phyloP scores from a whole-genome alignment of 441 rosid species.

The Lepidium campestre region DNA sequence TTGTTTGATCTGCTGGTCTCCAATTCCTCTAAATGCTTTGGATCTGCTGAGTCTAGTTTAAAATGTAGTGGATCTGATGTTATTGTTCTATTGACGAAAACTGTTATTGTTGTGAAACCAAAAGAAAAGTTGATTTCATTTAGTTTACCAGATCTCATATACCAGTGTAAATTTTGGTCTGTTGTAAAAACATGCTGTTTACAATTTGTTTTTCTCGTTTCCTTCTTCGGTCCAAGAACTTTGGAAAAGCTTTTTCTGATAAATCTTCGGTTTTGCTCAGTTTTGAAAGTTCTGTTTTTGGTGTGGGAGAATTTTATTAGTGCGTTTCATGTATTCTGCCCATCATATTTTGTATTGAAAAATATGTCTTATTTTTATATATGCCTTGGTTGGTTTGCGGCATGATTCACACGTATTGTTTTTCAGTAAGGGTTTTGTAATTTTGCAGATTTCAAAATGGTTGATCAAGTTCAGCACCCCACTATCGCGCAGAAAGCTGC shows the following conservation, averaged over 20 bases:
- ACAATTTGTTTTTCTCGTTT: neutral
- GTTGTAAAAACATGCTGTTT: neutral
- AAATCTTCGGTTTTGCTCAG: neutral
- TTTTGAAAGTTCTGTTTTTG: neutral
- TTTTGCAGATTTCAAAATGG: slow-evolving; percentile 41
- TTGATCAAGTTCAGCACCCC: slow-evolving; percentile 61
- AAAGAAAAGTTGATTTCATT: neutral
- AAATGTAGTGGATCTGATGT: neutral
- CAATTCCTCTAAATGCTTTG: neutral
- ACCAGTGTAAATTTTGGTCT: neutral
- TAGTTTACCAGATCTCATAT: neutral
- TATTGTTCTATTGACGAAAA: no score
- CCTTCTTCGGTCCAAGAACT: neutral
- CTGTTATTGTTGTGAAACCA: neutral
- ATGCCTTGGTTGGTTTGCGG: neutral
- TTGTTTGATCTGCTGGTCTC: neutral
- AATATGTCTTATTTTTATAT: neutral
- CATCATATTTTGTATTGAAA: neutral
- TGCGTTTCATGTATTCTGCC: neutral
- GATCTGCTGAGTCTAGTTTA: neutral
- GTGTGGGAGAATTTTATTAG: neutral
- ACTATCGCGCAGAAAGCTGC: slow-evolving; percentile 56
- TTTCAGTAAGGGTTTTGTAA: neutral
- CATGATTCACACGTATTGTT: neutral
- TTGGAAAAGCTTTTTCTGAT: neutral